phyloP scores from a whole-genome alignment of 2,329 filamentous ascomycete species.

The Dactylellina leptospora region DNA sequence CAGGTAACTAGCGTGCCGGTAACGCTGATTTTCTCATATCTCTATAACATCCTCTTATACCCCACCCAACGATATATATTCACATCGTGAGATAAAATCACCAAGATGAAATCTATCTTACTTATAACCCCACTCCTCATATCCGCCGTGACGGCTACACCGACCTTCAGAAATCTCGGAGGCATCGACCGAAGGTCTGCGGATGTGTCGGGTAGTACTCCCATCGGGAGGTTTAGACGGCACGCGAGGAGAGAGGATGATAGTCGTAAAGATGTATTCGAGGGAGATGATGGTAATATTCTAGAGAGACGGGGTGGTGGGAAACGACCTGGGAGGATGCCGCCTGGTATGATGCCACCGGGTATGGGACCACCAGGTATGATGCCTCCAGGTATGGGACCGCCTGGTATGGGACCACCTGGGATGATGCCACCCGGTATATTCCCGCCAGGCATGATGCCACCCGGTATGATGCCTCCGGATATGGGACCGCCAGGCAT shows the following conservation, averaged over 20 bases:
- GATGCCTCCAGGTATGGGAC: neutral
- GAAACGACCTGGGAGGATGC: neutral
- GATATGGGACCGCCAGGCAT: neutral
- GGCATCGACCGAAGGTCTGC: neutral
- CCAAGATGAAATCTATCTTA: neutral
- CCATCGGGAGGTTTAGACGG: neutral
- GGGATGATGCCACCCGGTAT: neutral
- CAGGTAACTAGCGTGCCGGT: neutral
- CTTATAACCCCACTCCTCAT: neutral
- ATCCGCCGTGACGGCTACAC: neutral
- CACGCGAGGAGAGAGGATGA: neutral
- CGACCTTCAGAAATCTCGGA: neutral
- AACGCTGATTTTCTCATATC: constrained; percentile 1
- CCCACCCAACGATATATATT: too few relatives aligned
- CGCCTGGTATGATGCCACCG: neutral
- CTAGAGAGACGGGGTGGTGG: neutral
- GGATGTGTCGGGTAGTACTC: neutral
- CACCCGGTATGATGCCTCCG: neutral
- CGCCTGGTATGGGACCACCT: neutral
- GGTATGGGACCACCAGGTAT: neutral
- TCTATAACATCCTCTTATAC: too few relatives aligned
- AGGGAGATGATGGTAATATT: neutral
- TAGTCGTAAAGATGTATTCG: neutral
- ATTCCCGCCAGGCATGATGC: neutral
- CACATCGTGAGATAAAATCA: neutral